Base-by-base conservation (phyloP, 2,329 filamentous ascomycete genomes). In the Volutella citrinella region DNA sequence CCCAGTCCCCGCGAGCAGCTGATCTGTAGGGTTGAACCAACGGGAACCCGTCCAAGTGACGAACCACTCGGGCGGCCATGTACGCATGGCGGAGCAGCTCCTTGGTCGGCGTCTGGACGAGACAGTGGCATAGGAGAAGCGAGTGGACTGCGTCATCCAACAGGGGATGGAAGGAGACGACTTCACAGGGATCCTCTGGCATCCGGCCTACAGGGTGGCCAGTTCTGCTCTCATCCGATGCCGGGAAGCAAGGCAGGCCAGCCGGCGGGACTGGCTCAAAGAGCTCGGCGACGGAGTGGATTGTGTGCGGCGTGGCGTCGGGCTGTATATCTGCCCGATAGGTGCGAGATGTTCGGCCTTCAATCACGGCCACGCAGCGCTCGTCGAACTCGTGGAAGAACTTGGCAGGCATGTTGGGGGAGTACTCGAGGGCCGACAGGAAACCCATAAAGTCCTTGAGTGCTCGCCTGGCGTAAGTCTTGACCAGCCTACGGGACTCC, bases 11-110 rank as follows among this genome's bases (percentile, higher is more conserved):
- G 32, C 85, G 79, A 3, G 84, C 80, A 2, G 84, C 80, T 5
- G 78, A 84, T 30, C 83, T 72, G 16, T 82, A 80, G 1, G 80
- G 72, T 44, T 89, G 80, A 54, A 94, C 91, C 30, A 91, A 76
- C 0, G 87, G 87, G 49, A 87, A 90, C 5, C 86, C 87, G 50
- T 93, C 84, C 30, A 78, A 80, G 16, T 93, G 72, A 14, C 86
- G 76, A 5, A 78, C 74, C 3, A 93, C 70, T 6, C 87, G 80
- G 12, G 87, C 84, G 5, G 84, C 87, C 74, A 90, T 93, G 65
- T 88, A 74, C 1, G 86, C 85, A 55, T 93, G 86, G 21, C 87
- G 84, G 30, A 81, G 76, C 20, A 90, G 74, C 57, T 93, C 87
- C 49, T 84, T 87, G 10, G 77, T 60, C 0, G 86, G 84, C 1